These are phyloP conservation scores for Hypericum androsaemum DNA, from an alignment of 345 rosid species.

Conservation along the genomic window DNA sequence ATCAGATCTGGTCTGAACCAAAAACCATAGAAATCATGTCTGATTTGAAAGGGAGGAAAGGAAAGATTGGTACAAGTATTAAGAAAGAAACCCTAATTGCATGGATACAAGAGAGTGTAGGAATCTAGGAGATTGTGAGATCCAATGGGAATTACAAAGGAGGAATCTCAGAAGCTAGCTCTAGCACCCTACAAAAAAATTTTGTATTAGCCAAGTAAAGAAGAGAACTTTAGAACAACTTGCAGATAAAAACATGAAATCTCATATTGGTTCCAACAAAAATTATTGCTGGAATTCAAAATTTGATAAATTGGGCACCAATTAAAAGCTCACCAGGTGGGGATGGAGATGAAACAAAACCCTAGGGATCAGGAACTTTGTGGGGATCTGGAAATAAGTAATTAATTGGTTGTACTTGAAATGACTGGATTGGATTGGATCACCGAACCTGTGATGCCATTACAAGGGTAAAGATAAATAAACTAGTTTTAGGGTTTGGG, in stretches of 20 bases:
- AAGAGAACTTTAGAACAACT: conserved; percentile 1
- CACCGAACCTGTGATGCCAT: too few relatives aligned
- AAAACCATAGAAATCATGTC: conserved; percentile 8
- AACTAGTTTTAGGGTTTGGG: too few relatives aligned
- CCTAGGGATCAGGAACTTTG: too few relatives aligned
- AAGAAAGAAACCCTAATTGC: conserved; percentile 26
- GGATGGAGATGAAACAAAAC: too few relatives aligned
- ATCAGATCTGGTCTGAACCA: conserved; percentile 18
- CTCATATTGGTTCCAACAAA: neutral
- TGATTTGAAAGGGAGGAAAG: neutral
- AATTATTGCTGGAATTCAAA: too few relatives aligned
- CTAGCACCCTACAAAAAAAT: neutral
- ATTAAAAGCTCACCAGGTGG: too few relatives aligned
- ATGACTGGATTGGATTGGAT: too few relatives aligned
- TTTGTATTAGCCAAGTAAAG: neutral
- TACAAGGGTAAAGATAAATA: too few relatives aligned
- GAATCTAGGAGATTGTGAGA: conserved; percentile 12
- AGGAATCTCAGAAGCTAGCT: neutral
- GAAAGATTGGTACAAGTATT: neutral
- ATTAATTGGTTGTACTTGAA: too few relatives aligned
- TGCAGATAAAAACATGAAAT: neutral
- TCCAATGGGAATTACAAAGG: conserved; percentile 25
- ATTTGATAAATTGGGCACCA: too few relatives aligned
- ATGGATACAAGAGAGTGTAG: neutral
- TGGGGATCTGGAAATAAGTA: too few relatives aligned